Evolutionary conservation across 2,329 filamentous ascomycete species (phyloP), one percentile per base, ranked within the genome.

Genomic region (Paramyrothecium sp.): DNA sequence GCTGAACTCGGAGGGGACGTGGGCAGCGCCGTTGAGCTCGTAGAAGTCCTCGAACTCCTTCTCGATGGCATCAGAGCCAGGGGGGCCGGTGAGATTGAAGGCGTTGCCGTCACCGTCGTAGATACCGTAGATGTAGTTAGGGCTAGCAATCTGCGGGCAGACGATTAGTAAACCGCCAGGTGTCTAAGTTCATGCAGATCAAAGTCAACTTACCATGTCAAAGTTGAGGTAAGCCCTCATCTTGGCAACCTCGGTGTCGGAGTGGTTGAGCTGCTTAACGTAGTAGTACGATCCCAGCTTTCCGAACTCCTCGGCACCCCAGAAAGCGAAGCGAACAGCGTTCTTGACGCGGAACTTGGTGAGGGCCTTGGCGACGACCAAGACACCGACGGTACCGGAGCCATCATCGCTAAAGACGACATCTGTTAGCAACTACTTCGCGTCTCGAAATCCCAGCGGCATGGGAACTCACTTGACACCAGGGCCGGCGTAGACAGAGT

Each of bases 101-200:
- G 81, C 79, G 65, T 85, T 85, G 60, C 84, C 76, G 60, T 78
- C 88, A 58, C 87, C 83, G 23, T 81, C 80, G 73, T 86, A 90
- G 60, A 87, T 81, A 59, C 77, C 77, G 58, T 78, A 77, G 38
- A 79, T 69, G 60, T 76, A 81, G 72, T 83, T 83, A 23, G 78
- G 79, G 61, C 72, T 77, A 51, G 76, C 76, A 60, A 79, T 77
- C 69, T 72, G 11, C 11, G 2, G n/a, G 26, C 10, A 17, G 22
- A 11, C 12, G 21, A 51, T 62, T 1, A 60, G 54, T 21, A 51
- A 33, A 2, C 22, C 1, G 21, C 3, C 20, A 12, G 3, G 19
- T 19, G 1, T 8, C 3, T 21, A 2, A 2, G 44, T 46, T 46
- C 5, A 20, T 30, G 17, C 21, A 1, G 26, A 30, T 10, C 4